Base-by-base conservation (phyloP, 305 asterid genomes). In the Nicotiana rustica region DNA sequence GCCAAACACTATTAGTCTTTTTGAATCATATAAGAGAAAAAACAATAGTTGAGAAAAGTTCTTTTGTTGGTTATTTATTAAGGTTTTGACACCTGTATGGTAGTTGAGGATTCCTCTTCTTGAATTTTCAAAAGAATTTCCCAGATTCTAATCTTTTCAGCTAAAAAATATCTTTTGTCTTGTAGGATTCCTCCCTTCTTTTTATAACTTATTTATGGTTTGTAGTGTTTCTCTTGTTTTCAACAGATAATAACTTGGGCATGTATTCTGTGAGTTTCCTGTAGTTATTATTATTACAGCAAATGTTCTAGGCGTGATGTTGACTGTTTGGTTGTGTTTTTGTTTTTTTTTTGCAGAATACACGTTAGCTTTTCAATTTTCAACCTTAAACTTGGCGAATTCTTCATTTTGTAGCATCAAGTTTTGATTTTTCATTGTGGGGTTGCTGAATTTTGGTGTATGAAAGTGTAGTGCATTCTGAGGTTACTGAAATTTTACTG, bases 261-360 rank as follows among this genome's bases (percentile, higher is more conserved):
- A n/a, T 52, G 64, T 75, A 15, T 75, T 75, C 17, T 80, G 38
- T 86, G 2, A 19, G 80, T 66, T 84, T 59, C 62, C 44, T 17
- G 65, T 80, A 61, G 59, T 5, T 10, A 76, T 57, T 29, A 71
- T 64, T 9, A 35, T 76, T 75, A 69, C 62, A 81, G 81, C 83
- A 67, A 85, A 82, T 85, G 52, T 85, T 84, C 77, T 44, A 87
- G 86, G 88, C 87, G 85, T 85, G 92, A 82, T 38, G 29, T 82
- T 89, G 89, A 81, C 87, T 84, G 85, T 86, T 86, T 47, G 86
- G 86, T 75, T 83, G 67, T 79, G 80, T 36, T 70, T 15, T 49
- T 33, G 1, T 29, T 29, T 59, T 18, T 18, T 44, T 56, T 36
- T 31, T 56, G 55, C 36, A 35, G 67, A 15, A 41, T 64, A 61